Conservation (phyloP, 768 basidiomycete genomes). For the Russula foetens region DNA sequence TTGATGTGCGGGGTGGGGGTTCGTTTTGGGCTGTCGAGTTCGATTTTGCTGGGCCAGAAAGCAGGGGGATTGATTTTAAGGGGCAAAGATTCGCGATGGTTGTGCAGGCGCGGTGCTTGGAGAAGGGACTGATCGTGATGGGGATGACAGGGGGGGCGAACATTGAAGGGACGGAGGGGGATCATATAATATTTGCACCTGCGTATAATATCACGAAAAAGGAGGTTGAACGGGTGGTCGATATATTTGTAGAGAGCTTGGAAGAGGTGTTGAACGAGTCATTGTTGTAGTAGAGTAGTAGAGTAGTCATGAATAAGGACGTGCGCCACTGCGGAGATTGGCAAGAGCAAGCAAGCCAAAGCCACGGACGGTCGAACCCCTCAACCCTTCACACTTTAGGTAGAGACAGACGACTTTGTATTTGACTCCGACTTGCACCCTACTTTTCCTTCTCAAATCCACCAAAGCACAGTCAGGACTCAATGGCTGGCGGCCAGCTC, state of each 20-base stretch:
- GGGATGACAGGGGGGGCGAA: conserved; percentile 65
- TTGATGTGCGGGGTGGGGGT: conserved; percentile 79
- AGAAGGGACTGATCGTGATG: conserved; percentile 63
- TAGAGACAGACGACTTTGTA: not conserved
- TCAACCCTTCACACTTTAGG: conserved; percentile 1
- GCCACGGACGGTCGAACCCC: not conserved
- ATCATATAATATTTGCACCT: conserved; percentile 68
- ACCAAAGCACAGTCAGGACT: conserved; percentile 22
- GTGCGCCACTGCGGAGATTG: conserved; percentile 15
- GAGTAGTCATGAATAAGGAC: too few species aligned
- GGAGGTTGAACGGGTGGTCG: conserved; percentile 62
- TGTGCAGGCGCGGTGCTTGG: conserved; percentile 60
- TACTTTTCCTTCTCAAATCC: not conserved
- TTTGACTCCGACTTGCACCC: not conserved
- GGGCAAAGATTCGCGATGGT: conserved; percentile 54
- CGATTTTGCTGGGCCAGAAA: conserved; percentile 46
- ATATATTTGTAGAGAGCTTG: conserved; percentile 55
- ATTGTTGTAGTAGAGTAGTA: too few species aligned
- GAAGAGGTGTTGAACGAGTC: conserved; percentile 48
- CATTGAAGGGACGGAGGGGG: conserved; percentile 63
- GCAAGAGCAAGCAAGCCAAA: too few species aligned
- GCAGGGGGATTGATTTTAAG: conserved; percentile 40
- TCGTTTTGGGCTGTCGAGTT: conserved; percentile 83
- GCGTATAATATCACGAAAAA: conserved; percentile 69
- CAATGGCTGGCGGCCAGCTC: conserved; percentile 84